Evolutionary conservation across 75 land plant species (phyloP), one percentile per base, ranked within the genome.

Genomic region (Pinus tabuliformis): DNA sequence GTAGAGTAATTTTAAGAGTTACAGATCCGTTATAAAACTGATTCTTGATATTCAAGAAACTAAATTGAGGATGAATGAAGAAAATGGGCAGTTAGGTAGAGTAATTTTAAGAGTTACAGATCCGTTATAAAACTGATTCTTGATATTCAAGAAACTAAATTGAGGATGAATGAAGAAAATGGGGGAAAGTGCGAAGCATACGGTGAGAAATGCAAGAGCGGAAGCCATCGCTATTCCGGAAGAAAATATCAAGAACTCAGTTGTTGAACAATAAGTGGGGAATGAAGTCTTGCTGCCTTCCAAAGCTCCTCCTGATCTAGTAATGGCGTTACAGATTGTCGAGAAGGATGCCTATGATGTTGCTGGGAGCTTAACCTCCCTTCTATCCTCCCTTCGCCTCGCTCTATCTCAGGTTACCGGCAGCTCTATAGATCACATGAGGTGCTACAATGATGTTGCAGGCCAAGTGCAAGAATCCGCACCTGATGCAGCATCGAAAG

Each of bases 401-500:
- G 90, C 89, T 42, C 90, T 95, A 24, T 89, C 95, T 17, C 84
- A 91, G 93, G 95, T 91, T 18, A 92, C 93, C 1, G 75, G 83
- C 13, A 83, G 81, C 75, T 86, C 98, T 8, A 76, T 92, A 20
- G 96, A 91, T 74, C 95, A 95, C 78, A 92, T 95, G 90, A 86
- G 76, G 18, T 89, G 93, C 71, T 89, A 91, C 74, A 87, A 81
- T 70, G 93, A 95, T 71, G 96, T 93, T 42, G 91, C 95, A 2
- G 98, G 98, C 15, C 80, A 80, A 37, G 77, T 95, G 58, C 98
- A 95, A 79, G 94, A 91, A 82, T 88, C 90, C 56, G 86, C 85
- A 1, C 84, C 92, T 70, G 98, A 95, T 83, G 95, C 95, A 22
- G 89, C 98, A 57, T 80, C 91, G 17, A 95, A 88, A 73, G 98